A percentile compares a stretch with the other conserved stretches of the same genome.
Evolutionary conservation across 1,139 yeast genomes (phyloP).

Genomic region (Yamadazyma buinensis): DNA sequence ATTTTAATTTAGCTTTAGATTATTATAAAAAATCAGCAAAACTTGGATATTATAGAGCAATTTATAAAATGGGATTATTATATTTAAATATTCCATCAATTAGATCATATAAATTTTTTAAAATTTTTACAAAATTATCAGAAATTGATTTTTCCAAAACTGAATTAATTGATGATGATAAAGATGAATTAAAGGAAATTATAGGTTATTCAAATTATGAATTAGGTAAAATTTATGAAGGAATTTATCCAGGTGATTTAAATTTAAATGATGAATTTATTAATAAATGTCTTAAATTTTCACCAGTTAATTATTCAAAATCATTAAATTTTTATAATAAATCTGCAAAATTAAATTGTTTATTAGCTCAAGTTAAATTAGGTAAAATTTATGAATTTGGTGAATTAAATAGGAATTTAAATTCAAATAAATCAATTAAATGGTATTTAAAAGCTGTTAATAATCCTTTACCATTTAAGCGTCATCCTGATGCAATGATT

Average conservation of each 20-base stretch:
- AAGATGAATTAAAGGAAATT: slow-evolving; percentile 40
- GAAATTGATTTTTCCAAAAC: slow-evolving; percentile 32
- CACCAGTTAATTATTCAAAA: slow-evolving; percentile 51
- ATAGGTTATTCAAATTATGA: slow-evolving; percentile 46
- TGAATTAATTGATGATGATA: slow-evolving; percentile 38
- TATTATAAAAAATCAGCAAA: slow-evolving; percentile 39
- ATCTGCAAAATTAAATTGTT: slow-evolving; percentile 73
- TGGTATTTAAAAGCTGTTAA: slow-evolving; percentile 86
- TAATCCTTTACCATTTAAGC: slow-evolving; percentile 45
- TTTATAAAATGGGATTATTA: slow-evolving; percentile 38
- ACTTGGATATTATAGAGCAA: slow-evolving; percentile 43
- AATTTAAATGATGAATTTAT: slow-evolving; percentile 35
- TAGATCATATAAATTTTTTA: slow-evolving; percentile 35
- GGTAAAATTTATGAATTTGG: slow-evolving; percentile 91
- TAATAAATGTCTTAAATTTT: slow-evolving; percentile 29
- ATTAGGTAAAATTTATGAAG: slow-evolving; percentile 69
- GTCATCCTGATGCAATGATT: slow-evolving; percentile 84
- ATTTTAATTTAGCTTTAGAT: slow-evolving; percentile 32
- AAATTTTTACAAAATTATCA: slow-evolving; percentile 36
- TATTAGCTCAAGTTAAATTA: slow-evolving; percentile 80
- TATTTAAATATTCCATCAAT: slow-evolving; percentile 33
- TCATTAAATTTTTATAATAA: slow-evolving; percentile 68
- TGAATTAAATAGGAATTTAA: slow-evolving; percentile 59
- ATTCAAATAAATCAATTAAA: slow-evolving; percentile 74
- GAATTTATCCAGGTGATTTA: slow-evolving; percentile 51